Conservation (phyloP, 2,329 filamentous ascomycete species). For the Alternaria brassicicola region DNA sequence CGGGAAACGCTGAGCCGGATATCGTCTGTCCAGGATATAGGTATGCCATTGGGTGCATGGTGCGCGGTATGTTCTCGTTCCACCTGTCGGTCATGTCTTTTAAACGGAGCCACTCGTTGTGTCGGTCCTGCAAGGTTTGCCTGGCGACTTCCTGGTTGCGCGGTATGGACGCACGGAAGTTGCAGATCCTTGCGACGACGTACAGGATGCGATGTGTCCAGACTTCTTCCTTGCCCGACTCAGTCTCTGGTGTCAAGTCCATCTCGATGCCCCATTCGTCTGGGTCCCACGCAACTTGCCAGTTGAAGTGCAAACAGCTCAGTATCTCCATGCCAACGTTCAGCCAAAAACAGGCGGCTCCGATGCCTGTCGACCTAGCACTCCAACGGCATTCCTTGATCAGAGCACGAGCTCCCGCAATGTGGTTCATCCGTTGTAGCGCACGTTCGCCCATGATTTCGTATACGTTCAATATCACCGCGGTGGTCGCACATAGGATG, state of each 20-base stretch:
- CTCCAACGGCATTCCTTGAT: conserved; percentile 93
- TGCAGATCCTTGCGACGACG: conserved; percentile 83
- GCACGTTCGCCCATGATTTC: conserved; percentile 88
- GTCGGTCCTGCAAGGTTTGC: conserved; percentile 67
- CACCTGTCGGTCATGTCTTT: conserved; percentile 83
- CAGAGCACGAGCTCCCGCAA: conserved; percentile 80
- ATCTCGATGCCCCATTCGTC: conserved; percentile 89
- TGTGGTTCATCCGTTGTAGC: conserved; percentile 84
- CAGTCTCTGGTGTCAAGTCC: conserved; percentile 65
- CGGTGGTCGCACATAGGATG: conserved; percentile 82
- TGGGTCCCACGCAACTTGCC: conserved; percentile 85
- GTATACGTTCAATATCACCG: conserved; percentile 88
- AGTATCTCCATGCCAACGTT: conserved; percentile 92
- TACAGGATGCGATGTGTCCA: conserved; percentile 92
- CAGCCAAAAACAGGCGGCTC: conserved; percentile 90
- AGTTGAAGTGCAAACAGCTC: conserved; percentile 84
- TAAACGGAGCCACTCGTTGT: conserved; percentile 79
- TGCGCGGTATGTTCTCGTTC: conserved; percentile 77
- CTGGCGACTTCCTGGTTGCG: conserved; percentile 64
- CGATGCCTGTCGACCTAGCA: conserved; percentile 76
- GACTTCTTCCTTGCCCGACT: conserved; percentile 72
- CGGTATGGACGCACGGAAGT: conserved; percentile 76
- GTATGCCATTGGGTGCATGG: conserved; percentile 86
- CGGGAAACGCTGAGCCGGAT: conserved; percentile 78
- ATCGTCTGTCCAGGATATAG: conserved; percentile 70